Evolutionary conservation across 768 basidiomycete genomes (phyloP), one percentile per base, ranked within the genome.

Genomic region (Obba rivulosa): DNA sequence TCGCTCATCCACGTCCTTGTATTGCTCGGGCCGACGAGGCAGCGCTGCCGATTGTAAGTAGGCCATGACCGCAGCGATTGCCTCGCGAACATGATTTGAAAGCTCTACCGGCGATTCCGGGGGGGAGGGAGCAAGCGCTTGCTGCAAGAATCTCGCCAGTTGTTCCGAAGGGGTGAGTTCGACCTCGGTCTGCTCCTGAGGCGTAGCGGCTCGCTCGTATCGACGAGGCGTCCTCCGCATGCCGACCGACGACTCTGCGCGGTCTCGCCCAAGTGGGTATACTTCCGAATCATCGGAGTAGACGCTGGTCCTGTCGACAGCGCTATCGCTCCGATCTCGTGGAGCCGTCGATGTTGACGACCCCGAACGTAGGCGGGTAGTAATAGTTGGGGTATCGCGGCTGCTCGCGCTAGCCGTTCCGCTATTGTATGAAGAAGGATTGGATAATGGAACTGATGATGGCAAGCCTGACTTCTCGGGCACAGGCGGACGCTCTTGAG

Each of bases 211-310:
- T 42, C 34, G 14, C 39, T 41, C 4, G 49, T 23, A 3, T 40
- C 34, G n/a, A 21, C 20, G 13, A 40, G 35, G 2, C 34, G 20
- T n/a, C 21, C 38, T 40, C 49, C 23, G 44, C 7, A 45, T 16
- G 43, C 52, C 53, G 13, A 52, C 36, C 14, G 57, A 56, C 2
- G 61, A 54, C 44, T 50, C 49, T 16, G 51, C 49, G 3, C 37
- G 50, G 38, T 43, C 50, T 28, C 57, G 61, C 23, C 76, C 76
- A 3, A 69, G 56, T 4, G 80, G 81, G 24, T 82, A 76, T 31
- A 86, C 69, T 43, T 85, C 87, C 9, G 87, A 91, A 59, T 86
- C 83, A 57, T 92, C 90, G 9, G 88, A 91, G 59, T 83, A 81
- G 25, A 83, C 77, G 60, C 88, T 88, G 45, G 77, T 66, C 45